Evolutionary conservation across 78 protist species (phyloP), one percentile per base, ranked within the genome.

Genomic region (Andalucia godoyi): DNA sequence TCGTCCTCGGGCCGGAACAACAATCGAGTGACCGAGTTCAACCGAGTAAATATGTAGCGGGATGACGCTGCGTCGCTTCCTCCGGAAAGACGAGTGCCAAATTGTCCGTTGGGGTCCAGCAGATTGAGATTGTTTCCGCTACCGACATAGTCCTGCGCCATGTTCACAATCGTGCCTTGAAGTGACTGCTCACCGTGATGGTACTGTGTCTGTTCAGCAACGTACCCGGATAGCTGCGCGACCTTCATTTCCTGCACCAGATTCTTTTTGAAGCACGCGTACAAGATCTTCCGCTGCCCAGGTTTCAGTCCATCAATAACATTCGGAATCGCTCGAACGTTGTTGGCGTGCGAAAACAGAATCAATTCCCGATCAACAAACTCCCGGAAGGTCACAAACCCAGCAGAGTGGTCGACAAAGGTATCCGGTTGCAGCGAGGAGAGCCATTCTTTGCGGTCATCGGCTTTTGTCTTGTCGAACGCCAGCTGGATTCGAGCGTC

Each of bases 141-240:
- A 17, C 99, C 99, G 17, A 83, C 91, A 59, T 43, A 95, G 15
- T 66, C 69, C 71, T 90, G 98, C 5, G 99, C 98, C 90, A 97
- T 67, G 45, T 68, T 67, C 37, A 95, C 49, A 33, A 97, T 93
- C 37, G 97, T 85, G 17, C 64, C 49, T 0, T 57, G 40, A 21
- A 97, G 88, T 10, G 80, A 40, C 17, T 0, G 32, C 66, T 97
- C 99, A 23, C 99, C 99, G 71, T 97, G 99, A 72, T 96, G 99
- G 81, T 97, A 97, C 5, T 96, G 92, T 0, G 92, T 55, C 36
- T 67, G 79, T 55, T 82, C 86, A 9, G 84, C 21, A 2, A 71
- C 68, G 25, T 4, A 4, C 42, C 99, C 99, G 7, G 86, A 68
- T 18, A 98, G 80, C 90, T 98, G 99, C 6, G 99, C 91, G 12